These are phyloP conservation scores for Cyphellophora attinorum DNA, from an alignment of 2,329 filamentous ascomycete species.

Conservation along the genomic window DNA sequence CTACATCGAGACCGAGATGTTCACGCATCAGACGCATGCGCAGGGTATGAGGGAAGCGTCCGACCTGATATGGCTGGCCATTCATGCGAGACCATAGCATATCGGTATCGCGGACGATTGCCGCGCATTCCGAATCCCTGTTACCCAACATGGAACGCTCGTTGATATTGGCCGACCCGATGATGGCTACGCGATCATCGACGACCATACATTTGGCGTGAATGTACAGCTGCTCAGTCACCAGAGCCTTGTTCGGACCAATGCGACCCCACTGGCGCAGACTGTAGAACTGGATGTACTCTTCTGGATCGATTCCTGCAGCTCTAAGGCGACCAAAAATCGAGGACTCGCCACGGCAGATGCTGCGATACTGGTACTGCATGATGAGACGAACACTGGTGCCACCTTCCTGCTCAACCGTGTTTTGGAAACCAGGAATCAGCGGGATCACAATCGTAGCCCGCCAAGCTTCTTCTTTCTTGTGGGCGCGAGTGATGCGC, in stretches of 20 bases:
- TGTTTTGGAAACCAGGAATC: slow-evolving; percentile 98
- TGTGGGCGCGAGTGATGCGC: slow-evolving; percentile 73
- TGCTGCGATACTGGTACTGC: slow-evolving; percentile 93
- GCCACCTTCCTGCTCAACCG: slow-evolving; percentile 85
- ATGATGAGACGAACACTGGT: slow-evolving; percentile 92
- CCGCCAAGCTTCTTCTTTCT: slow-evolving; percentile 81
- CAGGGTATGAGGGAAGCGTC: slow-evolving; percentile 83
- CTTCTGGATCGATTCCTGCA: slow-evolving; percentile 77
- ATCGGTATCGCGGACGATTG: slow-evolving; percentile 83
- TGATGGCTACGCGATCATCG: slow-evolving; percentile 85
- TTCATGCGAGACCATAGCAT: slow-evolving; percentile 90
- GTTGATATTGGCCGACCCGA: slow-evolving; percentile 97
- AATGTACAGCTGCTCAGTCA: slow-evolving; percentile 95
- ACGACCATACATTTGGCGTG: slow-evolving; percentile 96
- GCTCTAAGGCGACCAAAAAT: slow-evolving; percentile 80
- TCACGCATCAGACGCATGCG: slow-evolving; percentile 93
- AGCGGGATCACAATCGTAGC: slow-evolving; percentile 84
- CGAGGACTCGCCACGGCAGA: slow-evolving; percentile 82
- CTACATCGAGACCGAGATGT: slow-evolving; percentile 90
- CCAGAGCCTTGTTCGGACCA: slow-evolving; percentile 67
- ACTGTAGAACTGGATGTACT: slow-evolving; percentile 93
- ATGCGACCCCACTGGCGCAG: slow-evolving; percentile 88
- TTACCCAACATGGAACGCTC: slow-evolving; percentile 90
- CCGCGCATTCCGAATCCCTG: slow-evolving; percentile 84
- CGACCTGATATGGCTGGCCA: slow-evolving; percentile 78